Evolutionary conservation across 192 early-diverging fungal genomes (phyloP), one percentile per base, ranked within the genome.

Genomic region (Allomyces macrogynus): DNA sequence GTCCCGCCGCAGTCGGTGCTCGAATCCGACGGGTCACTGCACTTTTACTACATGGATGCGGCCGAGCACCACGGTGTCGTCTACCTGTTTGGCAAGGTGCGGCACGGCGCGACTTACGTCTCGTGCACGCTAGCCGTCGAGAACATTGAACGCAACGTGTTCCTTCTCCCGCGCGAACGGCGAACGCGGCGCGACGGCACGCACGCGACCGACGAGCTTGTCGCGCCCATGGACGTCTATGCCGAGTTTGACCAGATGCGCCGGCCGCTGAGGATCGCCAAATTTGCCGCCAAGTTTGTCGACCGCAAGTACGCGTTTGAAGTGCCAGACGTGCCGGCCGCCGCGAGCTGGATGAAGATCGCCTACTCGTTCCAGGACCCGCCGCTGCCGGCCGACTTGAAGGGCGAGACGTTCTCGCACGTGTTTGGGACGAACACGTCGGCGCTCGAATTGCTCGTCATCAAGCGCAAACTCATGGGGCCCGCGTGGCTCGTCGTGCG

Each of bases 391-490:
- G 40, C 61, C 43, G 64, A 85, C 49, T 64, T 85, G 22, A 76
- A 61, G n/a, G 87, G 87, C 40, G 79, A 77, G 63, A 86, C 83
- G 1, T 97, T 94, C 69, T 82, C 82, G 66, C 87, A 84, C 63
- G 76, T 89, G 4, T 97, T 99, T 80, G 97, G 94, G 14, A 77
- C 87, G 5, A 81, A 85, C 60, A 91, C 90, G 14, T 83, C 75
- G 54, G 87, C 91, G 1, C 75, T 97, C n/a, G 97, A 99, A 74
- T 81, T 89, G 24, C 86, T 99, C 61, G 70, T 97, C n/a, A 80
- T 94, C 24, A 92, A 97, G 73, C 81, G 93, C 23, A 85, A 90
- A 64, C 74, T 99, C 25, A 97, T 92, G 91, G 97, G 97, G 1
- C 97, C 97, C 8, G 87, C 85, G 65, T 99, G 97, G 97, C 74